Percentiles rank a stretch among this genome's conserved stretches.
phyloP scores from a whole-genome alignment of 345 rosid species.

The Aquilaria sinensis region DNA sequence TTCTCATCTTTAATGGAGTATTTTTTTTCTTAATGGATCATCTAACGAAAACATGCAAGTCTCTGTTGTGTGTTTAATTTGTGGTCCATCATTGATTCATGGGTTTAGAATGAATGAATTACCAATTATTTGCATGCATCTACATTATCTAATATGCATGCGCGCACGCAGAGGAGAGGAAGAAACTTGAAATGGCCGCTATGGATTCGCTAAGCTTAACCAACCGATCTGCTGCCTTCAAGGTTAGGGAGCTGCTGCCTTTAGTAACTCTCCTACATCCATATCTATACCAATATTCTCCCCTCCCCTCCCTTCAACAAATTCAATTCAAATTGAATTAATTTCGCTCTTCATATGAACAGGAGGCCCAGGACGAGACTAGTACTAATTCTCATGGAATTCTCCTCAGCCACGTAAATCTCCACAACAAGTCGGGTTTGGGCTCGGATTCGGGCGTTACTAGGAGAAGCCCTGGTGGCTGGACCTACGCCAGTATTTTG shows the following conservation, averaged over 20 bases:
- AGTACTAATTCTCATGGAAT: neutral
- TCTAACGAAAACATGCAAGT: too few relatives aligned
- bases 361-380: constrained; percentile 3
- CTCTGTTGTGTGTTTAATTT: too few relatives aligned
- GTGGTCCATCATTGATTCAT: too few relatives aligned
- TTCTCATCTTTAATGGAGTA: too few relatives aligned
- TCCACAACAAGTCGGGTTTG: constrained; percentile 1
- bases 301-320: too few relatives aligned
- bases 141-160: too few relatives aligned
- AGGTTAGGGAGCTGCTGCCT: constrained; percentile 22
- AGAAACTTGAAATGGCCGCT: constrained; percentile 30
- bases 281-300: too few relatives aligned
- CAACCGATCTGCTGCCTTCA: constrained; percentile 25
- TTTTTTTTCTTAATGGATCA: neutral
- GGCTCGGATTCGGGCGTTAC: neutral
- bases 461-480: neutral
- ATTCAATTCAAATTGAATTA: too few relatives aligned
- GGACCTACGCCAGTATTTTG: constrained; percentile 11
- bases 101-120: too few relatives aligned
- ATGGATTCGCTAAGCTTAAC: constrained; percentile 30
- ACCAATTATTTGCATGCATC: too few relatives aligned
- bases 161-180: constrained; percentile 15
- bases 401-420: neutral
- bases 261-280: neutral
- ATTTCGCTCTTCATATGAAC: too few relatives aligned